A percentile compares a stretch with the other conserved stretches of the same genome.
These are phyloP conservation scores for Tylopilus orsonianus DNA, from an alignment of 1,284 basidiomycete species.

Conservation along the genomic window DNA sequence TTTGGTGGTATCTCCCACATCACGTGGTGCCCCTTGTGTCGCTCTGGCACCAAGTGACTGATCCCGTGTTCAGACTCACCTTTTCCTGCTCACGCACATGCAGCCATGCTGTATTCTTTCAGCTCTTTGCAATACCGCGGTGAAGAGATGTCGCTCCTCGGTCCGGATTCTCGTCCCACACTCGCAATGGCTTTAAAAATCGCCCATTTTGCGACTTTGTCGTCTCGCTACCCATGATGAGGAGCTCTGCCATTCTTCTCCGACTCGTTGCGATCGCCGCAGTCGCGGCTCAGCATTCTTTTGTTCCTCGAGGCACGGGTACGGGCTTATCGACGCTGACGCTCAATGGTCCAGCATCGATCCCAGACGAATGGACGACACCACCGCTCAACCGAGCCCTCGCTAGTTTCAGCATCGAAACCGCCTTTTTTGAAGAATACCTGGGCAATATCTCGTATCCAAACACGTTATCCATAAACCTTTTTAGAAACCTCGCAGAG, in stretches of 20 bases:
- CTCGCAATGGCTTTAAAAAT: background rate
- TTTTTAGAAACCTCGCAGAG: slow-evolving; percentile 44
- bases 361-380: slow-evolving; percentile 43
- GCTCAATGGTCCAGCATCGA: slow-evolving; percentile 39
- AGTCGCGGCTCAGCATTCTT: slow-evolving; percentile 11
- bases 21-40: background rate
- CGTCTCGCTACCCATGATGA: slow-evolving; percentile 11
- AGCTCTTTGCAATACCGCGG: background rate
- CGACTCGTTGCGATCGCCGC: slow-evolving; percentile 8
- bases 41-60: background rate
- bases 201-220: background rate
- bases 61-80: background rate
- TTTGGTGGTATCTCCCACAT: background rate
- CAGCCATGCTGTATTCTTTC: background rate
- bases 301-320: slow-evolving; percentile 9
- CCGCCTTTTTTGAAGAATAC: slow-evolving; percentile 49
- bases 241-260: background rate
- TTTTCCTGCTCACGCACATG: background rate
- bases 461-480: slow-evolving; percentile 41
- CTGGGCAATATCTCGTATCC: slow-evolving; percentile 44
- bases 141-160: background rate
- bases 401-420: slow-evolving; percentile 53
- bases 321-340: slow-evolving; percentile 26
- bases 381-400: slow-evolving; percentile 42
- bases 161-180: slow-evolving; percentile 1